These are phyloP conservation scores for Talaromyces sp. DNA, from an alignment of 2,329 filamentous ascomycete species.

Conservation along the genomic window DNA sequence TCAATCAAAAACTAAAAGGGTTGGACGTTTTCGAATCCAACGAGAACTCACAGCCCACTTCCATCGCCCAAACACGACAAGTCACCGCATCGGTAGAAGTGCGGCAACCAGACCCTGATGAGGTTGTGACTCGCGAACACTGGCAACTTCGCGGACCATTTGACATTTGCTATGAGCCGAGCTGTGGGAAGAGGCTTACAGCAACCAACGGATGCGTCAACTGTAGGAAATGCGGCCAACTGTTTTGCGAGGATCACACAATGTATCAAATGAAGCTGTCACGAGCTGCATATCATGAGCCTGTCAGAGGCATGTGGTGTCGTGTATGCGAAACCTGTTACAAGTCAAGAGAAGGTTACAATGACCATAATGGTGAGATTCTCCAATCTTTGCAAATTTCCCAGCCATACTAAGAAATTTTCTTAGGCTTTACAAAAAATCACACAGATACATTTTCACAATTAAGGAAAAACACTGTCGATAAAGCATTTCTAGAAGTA, in stretches of 20 bases:
- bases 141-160: slow-evolving; percentile 76
- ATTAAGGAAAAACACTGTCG: slow-evolving; percentile 71
- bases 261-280: slow-evolving; percentile 99
- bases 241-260: slow-evolving; percentile 96
- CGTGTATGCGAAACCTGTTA: slow-evolving; percentile 98
- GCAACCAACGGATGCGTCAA: slow-evolving; percentile 81
- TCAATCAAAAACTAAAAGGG: slow-evolving; percentile 91
- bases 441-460: slow-evolving; percentile 67
- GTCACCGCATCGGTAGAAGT: slow-evolving; percentile 27
- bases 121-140: slow-evolving; percentile 79
- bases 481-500: slow-evolving; percentile 81
- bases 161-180: slow-evolving; percentile 81
- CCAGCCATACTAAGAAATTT: not conserved
- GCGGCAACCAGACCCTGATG: slow-evolving; percentile 68
- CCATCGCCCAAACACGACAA: slow-evolving; percentile 31
- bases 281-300: slow-evolving; percentile 81
- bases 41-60: slow-evolving; percentile 53
- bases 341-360: slow-evolving; percentile 93
- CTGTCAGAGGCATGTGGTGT: slow-evolving; percentile 85
- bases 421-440: slow-evolving; percentile 59
- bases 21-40: slow-evolving; percentile 94
- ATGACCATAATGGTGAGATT: slow-evolving; percentile 65
- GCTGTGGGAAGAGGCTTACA: slow-evolving; percentile 75
- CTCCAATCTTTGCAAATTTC: not conserved
- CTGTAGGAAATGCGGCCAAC: slow-evolving; percentile 83